Base-by-base conservation (phyloP, 345 rosid genomes). In the Eucalyptus viminalis region DNA sequence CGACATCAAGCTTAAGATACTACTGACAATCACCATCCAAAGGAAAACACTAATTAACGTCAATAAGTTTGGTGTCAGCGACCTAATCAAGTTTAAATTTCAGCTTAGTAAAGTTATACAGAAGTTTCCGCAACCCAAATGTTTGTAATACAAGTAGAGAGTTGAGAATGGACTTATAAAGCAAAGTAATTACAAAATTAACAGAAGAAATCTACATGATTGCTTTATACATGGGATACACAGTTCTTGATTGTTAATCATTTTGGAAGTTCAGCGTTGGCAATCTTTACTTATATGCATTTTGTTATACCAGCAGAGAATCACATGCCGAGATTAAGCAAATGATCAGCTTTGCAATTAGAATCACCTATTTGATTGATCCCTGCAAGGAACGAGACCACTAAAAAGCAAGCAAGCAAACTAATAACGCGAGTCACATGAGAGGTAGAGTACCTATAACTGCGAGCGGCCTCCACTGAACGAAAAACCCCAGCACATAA, bases 401-500 rank as follows among this genome's bases (percentile, higher is more conserved):
- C 87, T 11, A 76, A 40, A 76, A 40, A 21, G 47, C 85, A 76
- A 40, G 67, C 56, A 86, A 50, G 40, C 27, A 86, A 22, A 12
- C 29, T 31, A 86, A 5, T 21, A 53, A 6, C 6, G 8, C 9
- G 19, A 86, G 43, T 31, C 14, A 6, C 62, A 4, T 19, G 17
- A 86, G 67, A 95, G 49, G 91, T 91, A 89, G 31, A 80, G 92
- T 96, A 97, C 99, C 99, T 22, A 97, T 60, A 90, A 96, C 96
- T 31, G 99, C 99, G 83, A 98, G 98, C 89, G 92, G 91, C 91
- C 99, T 97, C 99, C 99, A 98, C 50, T 93, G 94, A 90, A 96
- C 91, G 92, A 95, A 95, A 90, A 97, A 94, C 86, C 97, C 98
- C 88, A 97, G 94, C 90, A 97, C 89, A 94, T 98, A 97, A 67